Evolutionary conservation across 176 grass and related monocot species (phyloP).

Genomic region (Pontederia paniculata): DNA sequence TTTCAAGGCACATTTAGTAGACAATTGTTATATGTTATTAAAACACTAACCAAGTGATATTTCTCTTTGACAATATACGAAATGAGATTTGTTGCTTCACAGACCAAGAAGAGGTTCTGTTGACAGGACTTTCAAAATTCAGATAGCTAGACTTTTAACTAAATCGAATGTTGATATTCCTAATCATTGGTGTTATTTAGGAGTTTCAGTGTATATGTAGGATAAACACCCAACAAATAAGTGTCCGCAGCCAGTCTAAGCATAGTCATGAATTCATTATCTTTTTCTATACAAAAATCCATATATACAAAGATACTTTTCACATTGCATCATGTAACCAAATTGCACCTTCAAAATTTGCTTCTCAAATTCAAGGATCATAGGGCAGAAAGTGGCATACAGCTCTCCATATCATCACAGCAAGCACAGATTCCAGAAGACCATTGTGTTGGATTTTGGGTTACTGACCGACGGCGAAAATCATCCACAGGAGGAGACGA

Average conservation of each 20-base stretch:
- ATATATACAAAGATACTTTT: background rate
- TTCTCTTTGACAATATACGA: too few species aligned
- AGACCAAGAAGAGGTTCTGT: too few species aligned
- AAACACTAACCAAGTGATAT: too few species aligned
- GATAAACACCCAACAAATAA: background rate
- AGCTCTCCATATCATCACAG: slow-evolving; percentile 80
- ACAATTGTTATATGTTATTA: too few species aligned
- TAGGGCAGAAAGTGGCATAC: slow-evolving; percentile 72
- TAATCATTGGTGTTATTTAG: too few species aligned
- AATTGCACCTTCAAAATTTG: slow-evolving; percentile 48
- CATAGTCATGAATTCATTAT: background rate
- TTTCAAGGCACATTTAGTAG: too few species aligned
- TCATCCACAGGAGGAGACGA: too few species aligned
- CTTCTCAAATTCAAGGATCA: slow-evolving; percentile 28
- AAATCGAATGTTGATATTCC: too few species aligned
- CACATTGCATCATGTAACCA: slow-evolving; percentile 26
- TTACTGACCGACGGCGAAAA: slow-evolving; percentile 17
- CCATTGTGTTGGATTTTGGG: slow-evolving; percentile 47
- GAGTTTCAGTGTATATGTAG: background rate
- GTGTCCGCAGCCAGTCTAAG: background rate
- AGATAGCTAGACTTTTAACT: too few species aligned
- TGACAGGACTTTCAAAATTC: too few species aligned
- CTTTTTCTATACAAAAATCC: background rate
- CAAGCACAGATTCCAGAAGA: slow-evolving; percentile 98
- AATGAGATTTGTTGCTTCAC: too few species aligned